Base-by-base conservation (phyloP, 192 early-diverging fungal species). In the Cetraspora pellucida region DNA sequence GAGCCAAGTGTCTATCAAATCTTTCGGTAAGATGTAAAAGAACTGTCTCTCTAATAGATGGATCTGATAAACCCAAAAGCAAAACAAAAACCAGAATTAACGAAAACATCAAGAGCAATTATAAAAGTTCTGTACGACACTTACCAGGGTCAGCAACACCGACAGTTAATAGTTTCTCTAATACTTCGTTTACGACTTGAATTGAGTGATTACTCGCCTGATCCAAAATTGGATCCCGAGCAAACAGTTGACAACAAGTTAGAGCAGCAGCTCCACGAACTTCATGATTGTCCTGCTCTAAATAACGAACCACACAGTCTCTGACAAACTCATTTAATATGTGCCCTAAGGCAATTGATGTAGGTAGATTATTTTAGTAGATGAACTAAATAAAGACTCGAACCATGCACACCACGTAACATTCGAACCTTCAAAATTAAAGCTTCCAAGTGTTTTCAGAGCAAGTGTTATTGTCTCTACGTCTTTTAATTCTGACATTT, bases 291-390 rank as follows among this genome's bases (percentile, higher is more conserved):
- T 93, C 91, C 72, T 95, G 90, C 31, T 92, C 91, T 25, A 96
- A 80, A 71, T 96, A 98, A 5, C 87, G 85, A 23, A 95, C 85
- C 19, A 95, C 92, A 65, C 87, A 93, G 64, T 96, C 93, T 43
- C 91, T 85, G n/a, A 97, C 93, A 80, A 97, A 92, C 78, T 96
- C 95, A 72, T 94, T 92, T 28, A 98, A 84, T 44, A 93, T 90
- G 57, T 93, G 89, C 23, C 86, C 88, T 82, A 68, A 70, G 5
- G 1, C 5, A 37, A 37, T 37, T 37, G 7, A 37, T 37, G 37
- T 7, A 2, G 7, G 7, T 37, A 37, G 3, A 37, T 6, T 37
- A 37, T 37, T n/a, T 37, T 37, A 37, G 37, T 37, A 37, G 7
- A 6, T 37, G 7, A 37, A 37, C 1, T 37, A 37, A 37, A 37